Percentiles rank a stretch among this genome's conserved stretches.
These are phyloP conservation scores for Casuarina cunninghamiana DNA, from an alignment of 306 rosid species.

Conservation along the genomic window DNA sequence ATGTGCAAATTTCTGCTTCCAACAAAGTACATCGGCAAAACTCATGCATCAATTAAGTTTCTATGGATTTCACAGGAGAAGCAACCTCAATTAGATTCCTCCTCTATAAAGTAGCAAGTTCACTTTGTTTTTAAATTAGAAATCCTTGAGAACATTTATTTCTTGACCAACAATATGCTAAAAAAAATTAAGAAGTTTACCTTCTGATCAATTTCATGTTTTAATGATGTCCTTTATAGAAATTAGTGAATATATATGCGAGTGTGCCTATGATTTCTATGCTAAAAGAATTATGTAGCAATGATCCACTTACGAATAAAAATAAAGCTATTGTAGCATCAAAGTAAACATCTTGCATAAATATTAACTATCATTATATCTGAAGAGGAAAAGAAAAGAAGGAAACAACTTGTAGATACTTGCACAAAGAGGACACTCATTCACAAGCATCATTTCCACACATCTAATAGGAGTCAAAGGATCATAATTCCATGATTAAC, in stretches of 20 bases:
- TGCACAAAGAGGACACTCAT: background rate
- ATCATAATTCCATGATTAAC: background rate
- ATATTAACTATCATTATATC: background rate
- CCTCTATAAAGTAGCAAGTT: background rate
- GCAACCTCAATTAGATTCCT: background rate
- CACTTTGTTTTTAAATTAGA: background rate
- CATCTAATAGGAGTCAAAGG: background rate
- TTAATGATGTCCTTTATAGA: conserved; percentile 40
- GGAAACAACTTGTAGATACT: background rate
- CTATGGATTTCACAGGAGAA: conserved; percentile 14
- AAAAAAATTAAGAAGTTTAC: conserved; percentile 35
- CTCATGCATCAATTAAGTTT: conserved; percentile 15
- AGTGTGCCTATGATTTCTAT: no score
- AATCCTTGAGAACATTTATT: conserved; percentile 4
- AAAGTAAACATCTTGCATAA: background rate
- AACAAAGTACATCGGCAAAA: conserved; percentile 1
- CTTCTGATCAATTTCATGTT: conserved; percentile 86
- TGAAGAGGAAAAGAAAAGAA: conserved; percentile 1
- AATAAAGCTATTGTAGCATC: background rate
- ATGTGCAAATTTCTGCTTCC: background rate
- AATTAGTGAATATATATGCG: background rate
- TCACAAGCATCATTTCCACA: background rate
- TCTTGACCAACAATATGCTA: background rate
- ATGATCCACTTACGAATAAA: background rate
- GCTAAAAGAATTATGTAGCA: background rate